These are phyloP conservation scores for Rhynchospora pubera DNA, from an alignment of 176 grass and related monocot species.

Conservation along the genomic window DNA sequence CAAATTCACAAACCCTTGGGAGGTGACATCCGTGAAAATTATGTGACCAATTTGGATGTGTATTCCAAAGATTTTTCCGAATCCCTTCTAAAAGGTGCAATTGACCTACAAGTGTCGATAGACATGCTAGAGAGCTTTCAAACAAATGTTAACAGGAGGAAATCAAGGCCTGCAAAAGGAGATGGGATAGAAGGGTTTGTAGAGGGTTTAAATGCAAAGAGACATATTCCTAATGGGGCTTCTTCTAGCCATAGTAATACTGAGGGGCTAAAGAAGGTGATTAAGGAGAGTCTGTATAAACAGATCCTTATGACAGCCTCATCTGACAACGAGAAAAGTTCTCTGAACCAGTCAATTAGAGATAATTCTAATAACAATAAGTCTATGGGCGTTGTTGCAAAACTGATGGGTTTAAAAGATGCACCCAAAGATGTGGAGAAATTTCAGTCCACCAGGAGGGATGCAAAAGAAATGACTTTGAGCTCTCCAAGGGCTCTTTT, in stretches of 20 bases:
- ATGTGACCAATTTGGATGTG: background rate
- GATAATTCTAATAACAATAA: conserved; percentile 33
- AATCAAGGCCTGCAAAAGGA: conserved; percentile 28
- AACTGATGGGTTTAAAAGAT: conserved; percentile 84
- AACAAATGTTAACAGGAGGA: conserved; percentile 26
- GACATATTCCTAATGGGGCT: background rate
- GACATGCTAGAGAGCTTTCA: conserved; percentile 67
- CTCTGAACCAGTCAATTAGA: conserved; percentile 33
- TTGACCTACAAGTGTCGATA: conserved; percentile 78
- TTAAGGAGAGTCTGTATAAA: conserved; percentile 52
- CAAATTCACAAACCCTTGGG: conserved; percentile 22
- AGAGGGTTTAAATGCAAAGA: background rate
- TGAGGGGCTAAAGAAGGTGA: conserved; percentile 46
- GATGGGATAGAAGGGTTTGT: conserved; percentile 16
- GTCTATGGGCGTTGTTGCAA: conserved; percentile 57
- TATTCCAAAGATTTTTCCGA: conserved; percentile 51
- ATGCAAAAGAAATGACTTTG: conserved; percentile 30
- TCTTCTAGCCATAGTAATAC: conserved; percentile 29
- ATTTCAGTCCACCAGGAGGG: conserved; percentile 26
- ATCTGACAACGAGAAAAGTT: conserved; percentile 37
- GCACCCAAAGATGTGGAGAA: conserved; percentile 21
- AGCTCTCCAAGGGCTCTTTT: conserved; percentile 43
- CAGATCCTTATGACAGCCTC: conserved; percentile 32
- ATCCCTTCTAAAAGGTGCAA: conserved; percentile 55
- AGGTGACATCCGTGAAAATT: conserved; percentile 7